phyloP scores from a whole-genome alignment of 768 basidiomycete species.

The Thelephora ganbajun region DNA sequence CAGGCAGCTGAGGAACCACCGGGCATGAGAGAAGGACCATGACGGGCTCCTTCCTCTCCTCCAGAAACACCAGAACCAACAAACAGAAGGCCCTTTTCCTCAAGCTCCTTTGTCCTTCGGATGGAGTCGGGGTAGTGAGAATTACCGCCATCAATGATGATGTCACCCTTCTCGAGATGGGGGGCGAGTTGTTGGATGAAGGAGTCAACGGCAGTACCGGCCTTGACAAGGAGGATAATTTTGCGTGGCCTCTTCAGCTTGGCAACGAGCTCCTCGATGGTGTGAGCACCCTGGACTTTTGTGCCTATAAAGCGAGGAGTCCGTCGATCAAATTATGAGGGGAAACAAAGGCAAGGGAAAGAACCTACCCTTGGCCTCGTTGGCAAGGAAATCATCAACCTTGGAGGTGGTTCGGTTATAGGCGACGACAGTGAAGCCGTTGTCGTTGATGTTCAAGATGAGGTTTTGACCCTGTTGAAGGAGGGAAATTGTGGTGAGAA shows the following conservation, averaged over 20 bases:
- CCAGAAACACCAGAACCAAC: slow-evolving; percentile 99
- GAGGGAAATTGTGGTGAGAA: slow-evolving; percentile 3
- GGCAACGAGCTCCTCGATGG: slow-evolving; percentile 75
- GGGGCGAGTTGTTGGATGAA: slow-evolving; percentile 88
- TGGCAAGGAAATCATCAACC: slow-evolving; percentile 88
- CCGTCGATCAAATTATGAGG: slow-evolving; percentile 4
- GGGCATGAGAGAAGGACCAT: slow-evolving; percentile 98
- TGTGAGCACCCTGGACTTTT: slow-evolving; percentile 89
- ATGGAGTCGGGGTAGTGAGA: slow-evolving; percentile 98
- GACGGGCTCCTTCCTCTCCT: slow-evolving; percentile 95
- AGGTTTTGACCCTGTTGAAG: slow-evolving; percentile 76
- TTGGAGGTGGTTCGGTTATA: slow-evolving; percentile 97
- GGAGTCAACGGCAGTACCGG: slow-evolving; percentile 88
- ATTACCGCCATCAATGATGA: slow-evolving; percentile 99
- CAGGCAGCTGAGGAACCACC: slow-evolving; percentile 91
- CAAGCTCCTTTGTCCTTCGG: slow-evolving; percentile 86
- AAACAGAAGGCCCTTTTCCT: slow-evolving; percentile 88
- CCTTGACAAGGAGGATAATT: slow-evolving; percentile 98
- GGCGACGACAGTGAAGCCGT: slow-evolving; percentile 93
- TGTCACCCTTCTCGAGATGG: slow-evolving; percentile 88
- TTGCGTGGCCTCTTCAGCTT: slow-evolving; percentile 95
- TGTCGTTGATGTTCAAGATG: slow-evolving; percentile 99
- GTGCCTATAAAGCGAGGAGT: slow-evolving; percentile 45
- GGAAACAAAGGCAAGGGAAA: slow-evolving; percentile 14
- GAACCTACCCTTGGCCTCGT: slow-evolving; percentile 88